Conservation (phyloP, 495 filamentous ascomycete genomes). For the Physcia stellaris region DNA sequence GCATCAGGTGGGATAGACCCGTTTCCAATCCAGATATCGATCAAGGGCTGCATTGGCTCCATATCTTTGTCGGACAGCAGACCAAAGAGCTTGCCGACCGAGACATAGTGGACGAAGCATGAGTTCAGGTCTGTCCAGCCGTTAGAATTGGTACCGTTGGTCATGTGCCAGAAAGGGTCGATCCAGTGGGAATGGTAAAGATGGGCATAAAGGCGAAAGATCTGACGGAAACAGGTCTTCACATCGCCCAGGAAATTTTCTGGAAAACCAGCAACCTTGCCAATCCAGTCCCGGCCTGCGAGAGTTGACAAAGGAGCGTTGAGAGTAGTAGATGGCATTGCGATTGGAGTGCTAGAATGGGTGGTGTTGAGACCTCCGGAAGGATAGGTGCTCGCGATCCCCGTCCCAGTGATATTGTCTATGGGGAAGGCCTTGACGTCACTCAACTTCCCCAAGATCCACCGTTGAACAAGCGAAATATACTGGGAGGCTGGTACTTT, state of each 20-base stretch:
- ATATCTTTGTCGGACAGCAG: slow-evolving; percentile 72
- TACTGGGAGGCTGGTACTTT: slow-evolving; percentile 73
- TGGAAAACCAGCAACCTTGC: slow-evolving; percentile 79
- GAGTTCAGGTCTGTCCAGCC: slow-evolving; percentile 52
- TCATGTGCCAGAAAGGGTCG: slow-evolving; percentile 73
- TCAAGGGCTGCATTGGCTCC: slow-evolving; percentile 86
- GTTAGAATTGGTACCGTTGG: slow-evolving; percentile 52
- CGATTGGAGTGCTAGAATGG: slow-evolving; percentile 35
- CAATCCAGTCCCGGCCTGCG: slow-evolving; percentile 57
- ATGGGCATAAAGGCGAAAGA: slow-evolving; percentile 93
- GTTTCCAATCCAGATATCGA: slow-evolving; percentile 77
- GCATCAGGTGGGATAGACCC: slow-evolving; percentile 66
- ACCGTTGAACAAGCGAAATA: slow-evolving; percentile 82
- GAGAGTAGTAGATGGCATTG: slow-evolving; percentile 32
- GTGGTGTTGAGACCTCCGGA: slow-evolving; percentile 46
- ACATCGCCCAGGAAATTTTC: slow-evolving; percentile 73
- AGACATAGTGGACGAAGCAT: slow-evolving; percentile 86
- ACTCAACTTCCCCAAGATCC: slow-evolving; percentile 84
- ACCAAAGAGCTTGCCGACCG: slow-evolving; percentile 71
- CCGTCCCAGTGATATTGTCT: slow-evolving; percentile 41
- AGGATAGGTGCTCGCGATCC: slow-evolving; percentile 40
- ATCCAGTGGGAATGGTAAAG: slow-evolving; percentile 75
- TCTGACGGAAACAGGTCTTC: slow-evolving; percentile 86
- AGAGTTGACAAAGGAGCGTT: slow-evolving; percentile 33
- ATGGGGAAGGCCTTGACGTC: slow-evolving; percentile 80